Percentiles rank a stretch among this genome's conserved stretches.
phyloP scores from a whole-genome alignment of 1,139 yeast genomes.

The Pichia sp. region DNA sequence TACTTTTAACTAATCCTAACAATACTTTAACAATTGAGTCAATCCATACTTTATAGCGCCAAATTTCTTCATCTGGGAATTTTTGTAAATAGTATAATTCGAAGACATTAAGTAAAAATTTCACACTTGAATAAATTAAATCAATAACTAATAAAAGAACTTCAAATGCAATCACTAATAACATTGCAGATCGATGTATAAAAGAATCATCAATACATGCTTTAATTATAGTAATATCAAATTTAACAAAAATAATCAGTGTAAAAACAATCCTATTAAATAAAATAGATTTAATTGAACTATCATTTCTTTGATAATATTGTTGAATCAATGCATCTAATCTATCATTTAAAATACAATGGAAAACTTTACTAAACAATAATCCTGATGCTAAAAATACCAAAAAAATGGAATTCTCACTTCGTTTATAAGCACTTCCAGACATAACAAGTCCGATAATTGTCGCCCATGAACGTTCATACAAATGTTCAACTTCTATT shows the following conservation, averaged over 20 bases:
- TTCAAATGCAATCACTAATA: slow-evolving; percentile 64
- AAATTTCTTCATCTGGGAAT: slow-evolving; percentile 52
- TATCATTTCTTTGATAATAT: slow-evolving; percentile 25
- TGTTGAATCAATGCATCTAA: slow-evolving; percentile 47
- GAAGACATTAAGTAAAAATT: slow-evolving; percentile 47
- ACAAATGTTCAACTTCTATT: slow-evolving; percentile 71
- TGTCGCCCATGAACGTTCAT: slow-evolving; percentile 63
- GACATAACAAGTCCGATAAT: slow-evolving; percentile 61
- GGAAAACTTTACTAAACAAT: slow-evolving; percentile 60
- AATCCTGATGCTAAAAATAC: slow-evolving; percentile 37
- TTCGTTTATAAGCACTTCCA: slow-evolving; percentile 48
- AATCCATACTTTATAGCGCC: slow-evolving; percentile 69
- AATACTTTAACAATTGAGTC: slow-evolving; percentile 51
- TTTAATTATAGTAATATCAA: slow-evolving; percentile 50
- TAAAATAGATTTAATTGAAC: slow-evolving; percentile 19
- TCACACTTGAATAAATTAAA: slow-evolving; percentile 42
- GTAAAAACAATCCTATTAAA: slow-evolving; percentile 36
- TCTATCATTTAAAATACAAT: slow-evolving; percentile 65
- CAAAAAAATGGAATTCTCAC: slow-evolving; percentile 50
- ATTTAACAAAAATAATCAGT: slow-evolving; percentile 36
- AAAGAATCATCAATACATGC: slow-evolving; percentile 56
- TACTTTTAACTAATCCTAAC: slow-evolving; percentile 33
- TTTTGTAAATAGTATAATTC: slow-evolving; percentile 46
- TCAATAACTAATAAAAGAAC: slow-evolving; percentile 62
- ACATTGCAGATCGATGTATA: slow-evolving; percentile 46